Evolutionary conservation across 495 filamentous ascomycete species (phyloP).

Genomic region (Ramalina intermedia): DNA sequence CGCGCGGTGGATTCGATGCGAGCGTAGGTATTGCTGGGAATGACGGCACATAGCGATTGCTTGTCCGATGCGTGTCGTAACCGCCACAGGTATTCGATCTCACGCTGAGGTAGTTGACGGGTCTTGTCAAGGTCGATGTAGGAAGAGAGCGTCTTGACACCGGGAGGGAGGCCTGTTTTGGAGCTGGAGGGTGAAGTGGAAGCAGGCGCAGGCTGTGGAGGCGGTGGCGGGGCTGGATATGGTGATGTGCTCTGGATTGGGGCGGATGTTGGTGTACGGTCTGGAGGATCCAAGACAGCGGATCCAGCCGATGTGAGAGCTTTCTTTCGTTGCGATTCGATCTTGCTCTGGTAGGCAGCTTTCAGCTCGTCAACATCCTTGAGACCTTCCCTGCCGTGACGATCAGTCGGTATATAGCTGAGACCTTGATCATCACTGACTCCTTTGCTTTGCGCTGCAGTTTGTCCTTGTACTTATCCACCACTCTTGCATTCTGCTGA

Average conservation of each 20-base stretch:
- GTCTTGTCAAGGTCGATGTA: slow-evolving; percentile 77
- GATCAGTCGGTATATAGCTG: not conserved
- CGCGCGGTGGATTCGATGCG: slow-evolving; percentile 53
- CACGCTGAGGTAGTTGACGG: slow-evolving; percentile 52
- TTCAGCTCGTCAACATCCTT: slow-evolving; percentile 61
- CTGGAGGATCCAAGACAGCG: not conserved
- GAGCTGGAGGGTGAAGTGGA: slow-evolving; percentile 14
- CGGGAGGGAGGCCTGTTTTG: slow-evolving; percentile 25
- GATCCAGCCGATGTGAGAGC: slow-evolving; percentile 26
- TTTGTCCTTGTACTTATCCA: slow-evolving; percentile 79
- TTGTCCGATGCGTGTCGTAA: slow-evolving; percentile 61
- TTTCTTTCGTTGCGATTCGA: slow-evolving; percentile 46
- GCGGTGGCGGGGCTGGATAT: slow-evolving; percentile 17
- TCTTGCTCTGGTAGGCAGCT: slow-evolving; percentile 70
- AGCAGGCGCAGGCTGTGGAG: slow-evolving; percentile 16
- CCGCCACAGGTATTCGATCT: slow-evolving; percentile 82
- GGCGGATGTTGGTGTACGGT: too few relatives aligned
- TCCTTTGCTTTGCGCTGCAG: slow-evolving; percentile 69
- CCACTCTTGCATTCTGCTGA: slow-evolving; percentile 42
- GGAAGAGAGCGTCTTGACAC: slow-evolving; percentile 65
- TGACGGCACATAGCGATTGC: slow-evolving; percentile 63
- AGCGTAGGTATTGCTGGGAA: slow-evolving; percentile 56
- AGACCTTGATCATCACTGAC: slow-evolving; percentile 24
- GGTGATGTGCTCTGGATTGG: too few relatives aligned
- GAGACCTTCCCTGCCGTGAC: slow-evolving; percentile 49